Evolutionary conservation across 192 early-diverging fungal genomes (phyloP), one percentile per base, ranked within the genome.

Genomic region (Lobosporangium transversale): DNA sequence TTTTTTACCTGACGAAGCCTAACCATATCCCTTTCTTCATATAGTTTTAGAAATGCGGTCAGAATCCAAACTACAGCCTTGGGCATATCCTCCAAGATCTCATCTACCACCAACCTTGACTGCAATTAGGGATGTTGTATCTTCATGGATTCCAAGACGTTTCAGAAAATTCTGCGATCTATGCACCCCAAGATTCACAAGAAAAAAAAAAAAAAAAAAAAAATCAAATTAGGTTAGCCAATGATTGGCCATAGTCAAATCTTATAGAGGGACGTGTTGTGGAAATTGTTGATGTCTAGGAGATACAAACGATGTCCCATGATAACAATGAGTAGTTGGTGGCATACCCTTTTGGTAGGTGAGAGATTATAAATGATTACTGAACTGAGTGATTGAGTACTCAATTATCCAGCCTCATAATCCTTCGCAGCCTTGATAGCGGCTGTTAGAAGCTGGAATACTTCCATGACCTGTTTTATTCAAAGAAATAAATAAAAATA

Each of bases 301-400:
- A 6, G 47, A 49, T 49, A 12, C 6, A n/a, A 18, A 50, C 23
- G 8, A 31, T 11, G 32, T 44, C 47, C 2, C 6, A 26, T 66
- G 29, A 9, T 10, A 8, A 21, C 35, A 24, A 14, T 35, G 21
- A 10, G 8, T 7, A 40, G 7, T 7, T 48, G 20, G 14, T 36
- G 33, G 42, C 80, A 33, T 86, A 87, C 87, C 49, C 85, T 85
- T 43, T 75, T 81, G 18, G 79, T 70, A 4, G 86, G 79, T 1
- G 86, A 86, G 52, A 89, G 80, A 36, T 81, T 79, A 50, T 86
- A 89, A 15, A 88, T 82, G 51, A 88, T 83, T 69, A 88, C 88
- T 10, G 86, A 86, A 65, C 81, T 74, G 12, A 89, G 49, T 44
- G 80, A 83, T 51, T 84, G 80, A 3, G 88, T 88, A 53, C 79